phyloP scores from a whole-genome alignment of 1,139 yeast species.

The Wickerhamomyces sp. region DNA sequence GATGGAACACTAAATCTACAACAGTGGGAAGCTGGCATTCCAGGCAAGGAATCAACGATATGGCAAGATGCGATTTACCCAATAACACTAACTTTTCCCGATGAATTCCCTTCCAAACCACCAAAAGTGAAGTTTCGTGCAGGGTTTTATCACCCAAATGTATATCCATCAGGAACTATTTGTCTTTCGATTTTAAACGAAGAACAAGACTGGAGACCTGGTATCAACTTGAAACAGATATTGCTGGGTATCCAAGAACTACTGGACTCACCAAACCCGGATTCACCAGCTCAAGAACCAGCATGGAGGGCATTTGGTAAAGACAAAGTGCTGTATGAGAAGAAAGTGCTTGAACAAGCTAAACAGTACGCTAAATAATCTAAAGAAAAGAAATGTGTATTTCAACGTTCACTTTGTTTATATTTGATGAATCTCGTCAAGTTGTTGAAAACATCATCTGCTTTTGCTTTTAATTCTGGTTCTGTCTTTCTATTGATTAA shows the following conservation, averaged over 20 bases:
- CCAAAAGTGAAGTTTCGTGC: conserved; percentile 88
- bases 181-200: conserved; percentile 91
- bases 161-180: conserved; percentile 94
- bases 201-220: conserved; percentile 98
- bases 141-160: conserved; percentile 93
- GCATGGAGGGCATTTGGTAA: conserved; percentile 85
- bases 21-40: conserved; percentile 92
- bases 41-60: conserved; percentile 80
- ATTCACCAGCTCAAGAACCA: conserved; percentile 96
- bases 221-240: conserved; percentile 86
- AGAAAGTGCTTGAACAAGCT: conserved; percentile 79
- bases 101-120: conserved; percentile 94
- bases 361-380: conserved; percentile 51
- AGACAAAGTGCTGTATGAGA: conserved; percentile 64
- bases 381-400: background rate
- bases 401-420: conserved; percentile 42
- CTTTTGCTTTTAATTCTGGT: conserved; percentile 53
- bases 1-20: conserved; percentile 86
- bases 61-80: conserved; percentile 93
- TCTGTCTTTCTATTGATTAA: conserved; percentile 63
- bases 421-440: conserved; percentile 74
- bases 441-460: conserved; percentile 65
- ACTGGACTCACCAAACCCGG: conserved; percentile 84
- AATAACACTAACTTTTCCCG: conserved; percentile 76
- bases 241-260: conserved; percentile 91